These are phyloP conservation scores for Patellifolia procumbens DNA, from an alignment of 179 eudicot genomes.

Conservation along the genomic window DNA sequence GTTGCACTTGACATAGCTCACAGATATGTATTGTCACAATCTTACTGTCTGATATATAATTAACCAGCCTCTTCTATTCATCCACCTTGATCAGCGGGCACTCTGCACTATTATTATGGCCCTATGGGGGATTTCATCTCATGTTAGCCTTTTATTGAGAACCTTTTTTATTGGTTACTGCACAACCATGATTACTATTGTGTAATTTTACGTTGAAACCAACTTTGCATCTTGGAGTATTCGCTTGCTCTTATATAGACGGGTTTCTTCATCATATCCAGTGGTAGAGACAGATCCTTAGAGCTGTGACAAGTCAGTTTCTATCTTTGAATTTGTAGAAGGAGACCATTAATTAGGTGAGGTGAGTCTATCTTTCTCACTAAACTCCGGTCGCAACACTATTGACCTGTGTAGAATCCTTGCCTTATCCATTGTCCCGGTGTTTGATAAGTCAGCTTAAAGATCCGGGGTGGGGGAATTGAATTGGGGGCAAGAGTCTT, in stretches of 20 bases:
- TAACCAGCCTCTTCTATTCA: not conserved
- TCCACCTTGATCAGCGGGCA: not conserved
- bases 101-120: too few relatives aligned
- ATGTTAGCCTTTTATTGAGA: too few relatives aligned
- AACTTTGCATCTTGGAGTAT: not conserved
- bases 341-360: not conserved
- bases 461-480: too few relatives aligned
- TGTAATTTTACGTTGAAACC: not conserved
- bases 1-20: not conserved
- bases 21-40: not conserved
- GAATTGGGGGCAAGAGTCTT: too few relatives aligned
- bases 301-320: not conserved
- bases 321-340: not conserved
- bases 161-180: too few relatives aligned
- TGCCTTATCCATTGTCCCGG: too few relatives aligned
- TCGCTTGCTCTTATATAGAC: not conserved
- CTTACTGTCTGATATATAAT: not conserved
- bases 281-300: not conserved
- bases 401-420: too few relatives aligned
- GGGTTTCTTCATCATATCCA: not conserved
- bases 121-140: too few relatives aligned
- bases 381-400: not conserved
- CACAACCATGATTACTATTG: too few relatives aligned
- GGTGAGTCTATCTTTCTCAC: too few relatives aligned
- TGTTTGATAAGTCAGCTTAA: too few relatives aligned